Evolutionary conservation across 352 stramenopile species (phyloP).

Genomic region (Globisporangium cylindrosporum): DNA sequence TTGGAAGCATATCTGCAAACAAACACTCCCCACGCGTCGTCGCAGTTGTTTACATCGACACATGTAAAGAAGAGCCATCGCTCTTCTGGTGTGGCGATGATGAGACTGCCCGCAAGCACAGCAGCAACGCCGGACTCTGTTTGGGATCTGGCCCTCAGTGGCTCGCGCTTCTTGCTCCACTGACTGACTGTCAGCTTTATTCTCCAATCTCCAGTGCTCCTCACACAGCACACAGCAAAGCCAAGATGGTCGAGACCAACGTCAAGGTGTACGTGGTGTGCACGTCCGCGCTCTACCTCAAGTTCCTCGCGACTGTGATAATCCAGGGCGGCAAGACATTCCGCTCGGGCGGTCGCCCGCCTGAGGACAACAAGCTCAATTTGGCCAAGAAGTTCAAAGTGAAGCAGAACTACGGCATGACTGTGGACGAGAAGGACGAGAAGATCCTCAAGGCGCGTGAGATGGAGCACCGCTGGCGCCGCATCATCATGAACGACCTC

Average conservation of each 20-base stretch:
- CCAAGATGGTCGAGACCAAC: conserved; percentile 10
- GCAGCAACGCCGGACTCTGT: background rate
- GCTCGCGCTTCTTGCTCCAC: too few relatives aligned
- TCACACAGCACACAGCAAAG: background rate
- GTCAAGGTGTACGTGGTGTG: conserved; percentile 28
- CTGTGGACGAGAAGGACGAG: conserved; percentile 26
- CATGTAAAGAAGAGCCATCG: background rate
- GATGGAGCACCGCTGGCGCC: conserved; percentile 42
- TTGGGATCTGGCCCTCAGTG: too few relatives aligned
- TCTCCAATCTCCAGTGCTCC: background rate
- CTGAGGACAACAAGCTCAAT: conserved; percentile 47
- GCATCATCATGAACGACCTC: conserved; percentile 58
- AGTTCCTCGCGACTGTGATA: conserved; percentile 51
- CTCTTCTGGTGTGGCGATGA: background rate
- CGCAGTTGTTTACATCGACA: background rate
- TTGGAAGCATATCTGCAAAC: too few relatives aligned
- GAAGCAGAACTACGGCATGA: conserved; percentile 38
- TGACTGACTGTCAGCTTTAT: background rate
- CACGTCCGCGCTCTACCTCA: conserved; percentile 48
- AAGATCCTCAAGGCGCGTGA: conserved; percentile 31
- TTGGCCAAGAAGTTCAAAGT: conserved; percentile 23
- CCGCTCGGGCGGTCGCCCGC: conserved; percentile 36
- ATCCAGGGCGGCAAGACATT: conserved; percentile 61
- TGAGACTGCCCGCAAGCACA: background rate
- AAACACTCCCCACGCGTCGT: background rate